Evolutionary conservation across 2,329 filamentous ascomycete genomes (phyloP), one percentile per base, ranked within the genome.

Genomic region (Cercospora zeae-maydis): DNA sequence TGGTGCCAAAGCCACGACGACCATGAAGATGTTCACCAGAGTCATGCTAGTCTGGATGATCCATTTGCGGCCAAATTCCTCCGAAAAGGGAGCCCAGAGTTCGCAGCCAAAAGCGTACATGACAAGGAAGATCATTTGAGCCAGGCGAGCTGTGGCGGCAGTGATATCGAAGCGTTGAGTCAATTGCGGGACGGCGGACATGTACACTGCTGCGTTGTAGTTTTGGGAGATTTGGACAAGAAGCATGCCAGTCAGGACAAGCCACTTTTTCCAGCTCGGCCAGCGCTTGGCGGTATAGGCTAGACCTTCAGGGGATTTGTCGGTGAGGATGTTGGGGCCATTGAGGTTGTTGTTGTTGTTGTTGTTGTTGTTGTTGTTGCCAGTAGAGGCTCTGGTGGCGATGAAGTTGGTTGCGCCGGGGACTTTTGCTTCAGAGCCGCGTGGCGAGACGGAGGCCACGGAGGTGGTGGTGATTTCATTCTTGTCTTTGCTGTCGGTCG

Each of bases 101-200:
- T 95, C 91, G 74, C 91, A 95, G 36, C 91, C 91, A 73, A 95
- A 93, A 37, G 90, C 91, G 74, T 96, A 95, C 1, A 87, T 76
- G 56, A 95, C 83, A 39, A 96, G 78, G 78, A 93, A 95, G 66
- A 92, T 85, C 78, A 90, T 88, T 63, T 90, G 89, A 73, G 91
- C 91, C 61, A 85, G 84, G 59, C 90, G 85, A 4, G 88, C 90
- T 3, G 84, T 86, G 74, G 91, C 88, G 30, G 79, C 78, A 65
- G 86, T 88, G 65, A 93, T 87, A 52, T 78, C 68, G 67, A 90
- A 95, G 64, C 92, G 83, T 19, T 87, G 79, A 0, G 84, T 79
- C 62, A 84, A 78, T n/a, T 75, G 76, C 4, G 66, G 66, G 56
- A 92, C 90, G 24, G 88, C 88, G 1, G 74, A 83, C 21, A 80